Evolutionary conservation across 352 stramenopile species (phyloP), one percentile per base, ranked within the genome.

Genomic region (Pythium monospermum): DNA sequence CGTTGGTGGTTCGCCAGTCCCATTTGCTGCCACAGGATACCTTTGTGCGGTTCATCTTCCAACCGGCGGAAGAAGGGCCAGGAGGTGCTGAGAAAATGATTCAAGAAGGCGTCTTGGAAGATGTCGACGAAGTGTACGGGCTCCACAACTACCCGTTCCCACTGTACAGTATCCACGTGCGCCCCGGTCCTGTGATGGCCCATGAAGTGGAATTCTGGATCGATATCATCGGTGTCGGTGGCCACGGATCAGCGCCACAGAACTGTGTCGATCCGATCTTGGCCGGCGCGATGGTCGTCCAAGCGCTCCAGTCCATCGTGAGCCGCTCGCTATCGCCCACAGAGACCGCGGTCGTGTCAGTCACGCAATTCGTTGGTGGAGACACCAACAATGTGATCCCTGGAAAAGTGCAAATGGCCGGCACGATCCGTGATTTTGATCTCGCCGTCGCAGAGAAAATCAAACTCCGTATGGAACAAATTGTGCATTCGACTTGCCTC

Each of bases 321-420:
- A 95, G 83, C 47, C 73, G 95, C 15, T 90, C 69, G 15, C 58
- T 96, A 22, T 86, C 84, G 41, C 94, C 92, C 15, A 85, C 96
- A n/a, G 89, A 98, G 42, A 93, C 71, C 33, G 95, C 87, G 3
- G 95, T 98, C 12, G 71, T 97, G 4, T 96, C 83, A 6, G 76
- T 98, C 26, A 97, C 91, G 12, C 79, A 88, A 51, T 88, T 98
- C 50, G 70, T 83, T 25, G 87, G 75, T n/a, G 95, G 94, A 28
- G 82, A 96, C 40, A 91, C 91, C 5, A 96, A 96, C 66, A 98
- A 98, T 66, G 87, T 98, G 52, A 98, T 98, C 60, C 91, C 95
- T 13, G 71, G 71, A 1, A 81, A 64, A 8, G 91, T 82, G 5
- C 73, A 74, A 5, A 62, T 98, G 12, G 73, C 69, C 13, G 95